Evolutionary conservation across 306 rosid species (phyloP).

Genomic region (Acacia crassicarpa): DNA sequence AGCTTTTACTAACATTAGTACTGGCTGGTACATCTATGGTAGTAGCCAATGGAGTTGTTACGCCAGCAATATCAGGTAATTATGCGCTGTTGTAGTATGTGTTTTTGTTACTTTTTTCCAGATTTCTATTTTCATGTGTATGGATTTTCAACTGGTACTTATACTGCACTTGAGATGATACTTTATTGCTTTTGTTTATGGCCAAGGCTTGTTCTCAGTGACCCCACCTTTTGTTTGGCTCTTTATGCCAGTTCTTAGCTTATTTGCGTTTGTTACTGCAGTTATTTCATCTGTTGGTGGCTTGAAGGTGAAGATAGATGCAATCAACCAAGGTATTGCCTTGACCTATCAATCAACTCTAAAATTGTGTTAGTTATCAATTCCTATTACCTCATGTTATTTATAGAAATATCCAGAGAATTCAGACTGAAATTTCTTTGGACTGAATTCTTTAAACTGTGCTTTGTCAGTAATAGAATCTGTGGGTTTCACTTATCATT

Average conservation of each 20-base stretch:
- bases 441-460: neutral
- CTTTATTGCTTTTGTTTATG: constrained; percentile 27
- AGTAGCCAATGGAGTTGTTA: constrained; percentile 94
- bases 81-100: constrained; percentile 18
- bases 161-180: constrained; percentile 16
- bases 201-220: constrained; percentile 24
- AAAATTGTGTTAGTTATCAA: constrained; percentile 1
- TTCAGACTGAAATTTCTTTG: constrained; percentile 2
- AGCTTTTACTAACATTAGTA: constrained; percentile 73
- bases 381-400: constrained; percentile 25
- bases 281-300: constrained; percentile 93
- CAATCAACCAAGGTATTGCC: constrained; percentile 68
- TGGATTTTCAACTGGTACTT: constrained; percentile 20
- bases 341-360: constrained; percentile 18
- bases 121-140: constrained; percentile 14
- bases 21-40: constrained; percentile 99
- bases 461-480: constrained; percentile 17
- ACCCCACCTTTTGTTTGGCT: constrained; percentile 19
- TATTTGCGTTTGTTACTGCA: constrained; percentile 47
- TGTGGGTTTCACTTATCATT: constrained; percentile 12
- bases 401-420: neutral
- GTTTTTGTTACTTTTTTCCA: constrained; percentile 11
- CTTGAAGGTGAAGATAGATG: constrained; percentile 69
- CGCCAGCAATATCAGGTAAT: constrained; percentile 96
- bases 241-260: constrained; percentile 19